phyloP scores from a whole-genome alignment of 1,284 basidiomycete genomes.

The Cryptococcus hybrid region DNA sequence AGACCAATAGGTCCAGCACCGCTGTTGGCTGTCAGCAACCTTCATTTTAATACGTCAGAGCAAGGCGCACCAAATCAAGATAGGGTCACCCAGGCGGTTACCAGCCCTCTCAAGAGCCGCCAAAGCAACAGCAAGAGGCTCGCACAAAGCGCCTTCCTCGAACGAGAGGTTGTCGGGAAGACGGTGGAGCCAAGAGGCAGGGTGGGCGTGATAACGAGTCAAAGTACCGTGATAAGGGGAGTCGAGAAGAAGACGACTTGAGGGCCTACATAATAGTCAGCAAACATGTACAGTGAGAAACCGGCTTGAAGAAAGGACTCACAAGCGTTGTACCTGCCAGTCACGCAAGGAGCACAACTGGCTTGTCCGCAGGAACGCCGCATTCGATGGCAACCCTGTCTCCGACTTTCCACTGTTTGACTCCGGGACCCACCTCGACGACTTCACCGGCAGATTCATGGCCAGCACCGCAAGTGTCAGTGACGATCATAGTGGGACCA shows the following conservation, averaged over 20 bases:
- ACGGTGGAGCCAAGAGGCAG: conserved; percentile 57
- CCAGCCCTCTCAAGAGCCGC: conserved; percentile 55
- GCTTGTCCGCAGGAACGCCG: conserved; percentile 54
- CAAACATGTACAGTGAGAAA: not conserved
- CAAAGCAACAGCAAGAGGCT: conserved; percentile 56
- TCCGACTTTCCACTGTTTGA: conserved; percentile 45
- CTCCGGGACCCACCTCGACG: conserved; percentile 51
- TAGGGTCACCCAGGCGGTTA: conserved; percentile 53
- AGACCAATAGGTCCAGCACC: conserved; percentile 58
- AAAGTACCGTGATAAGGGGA: conserved; percentile 54
- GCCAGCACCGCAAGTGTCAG: conserved; percentile 43
- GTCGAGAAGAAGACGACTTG: conserved; percentile 54
- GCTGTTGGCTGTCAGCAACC: too few relatives aligned
- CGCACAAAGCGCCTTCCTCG: conserved; percentile 57
- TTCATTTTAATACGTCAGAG: not conserved
- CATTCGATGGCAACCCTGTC: conserved; percentile 56
- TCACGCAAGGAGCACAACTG: conserved; percentile 54
- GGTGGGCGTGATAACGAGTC: conserved; percentile 55
- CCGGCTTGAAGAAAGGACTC: conserved; percentile 11
- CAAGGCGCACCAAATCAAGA: conserved; percentile 52
- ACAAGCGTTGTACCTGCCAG: conserved; percentile 57
- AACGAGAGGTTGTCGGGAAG: conserved; percentile 53
- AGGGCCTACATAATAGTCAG: conserved; percentile 33
- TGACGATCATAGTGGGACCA: conserved; percentile 48
- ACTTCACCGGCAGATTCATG: conserved; percentile 54